phyloP scores from a whole-genome alignment of 129 eudicot species.

The Flaveria brownii region DNA sequence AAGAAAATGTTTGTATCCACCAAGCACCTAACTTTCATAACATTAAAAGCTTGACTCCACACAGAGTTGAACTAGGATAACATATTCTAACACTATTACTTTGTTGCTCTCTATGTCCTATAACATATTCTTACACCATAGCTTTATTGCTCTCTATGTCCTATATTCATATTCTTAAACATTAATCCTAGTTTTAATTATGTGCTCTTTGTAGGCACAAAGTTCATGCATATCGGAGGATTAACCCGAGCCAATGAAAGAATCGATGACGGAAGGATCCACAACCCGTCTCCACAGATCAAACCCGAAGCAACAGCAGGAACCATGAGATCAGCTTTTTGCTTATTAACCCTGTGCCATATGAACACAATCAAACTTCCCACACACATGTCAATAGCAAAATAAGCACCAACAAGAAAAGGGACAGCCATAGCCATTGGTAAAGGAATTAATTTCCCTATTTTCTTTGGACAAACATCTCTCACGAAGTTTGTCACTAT shows the following conservation, averaged over 20 bases:
- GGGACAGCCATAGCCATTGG: conserved; percentile 99
- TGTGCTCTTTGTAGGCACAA: conserved; percentile 38
- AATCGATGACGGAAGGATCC: conserved; percentile 77
- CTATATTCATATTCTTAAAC: conserved; percentile 7
- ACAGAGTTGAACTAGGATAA: not conserved
- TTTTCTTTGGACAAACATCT: conserved; percentile 48
- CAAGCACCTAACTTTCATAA: not conserved
- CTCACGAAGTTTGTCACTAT: conserved; percentile 55
- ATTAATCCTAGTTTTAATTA: conserved; percentile 11
- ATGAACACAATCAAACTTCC: conserved; percentile 76
- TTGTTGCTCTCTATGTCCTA: not conserved
- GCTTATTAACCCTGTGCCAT: conserved; percentile 62
- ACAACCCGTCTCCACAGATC: conserved; percentile 90
- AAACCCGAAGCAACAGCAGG: conserved; percentile 91
- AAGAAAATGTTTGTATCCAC: not conserved
- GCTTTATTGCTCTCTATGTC: too few relatives aligned
- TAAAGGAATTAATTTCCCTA: conserved; percentile 63
- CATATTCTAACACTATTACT: not conserved
- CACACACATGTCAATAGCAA: conserved; percentile 85
- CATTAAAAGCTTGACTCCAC: not conserved
- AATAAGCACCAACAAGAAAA: conserved; percentile 81
- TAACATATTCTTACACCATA: not conserved
- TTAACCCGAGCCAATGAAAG: conserved; percentile 62
- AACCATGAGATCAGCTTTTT: conserved; percentile 63
- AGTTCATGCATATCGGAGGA: conserved; percentile 88